Conservation (phyloP, 2,329 filamentous ascomycete genomes). For the Decorospora gaudefroyi region DNA sequence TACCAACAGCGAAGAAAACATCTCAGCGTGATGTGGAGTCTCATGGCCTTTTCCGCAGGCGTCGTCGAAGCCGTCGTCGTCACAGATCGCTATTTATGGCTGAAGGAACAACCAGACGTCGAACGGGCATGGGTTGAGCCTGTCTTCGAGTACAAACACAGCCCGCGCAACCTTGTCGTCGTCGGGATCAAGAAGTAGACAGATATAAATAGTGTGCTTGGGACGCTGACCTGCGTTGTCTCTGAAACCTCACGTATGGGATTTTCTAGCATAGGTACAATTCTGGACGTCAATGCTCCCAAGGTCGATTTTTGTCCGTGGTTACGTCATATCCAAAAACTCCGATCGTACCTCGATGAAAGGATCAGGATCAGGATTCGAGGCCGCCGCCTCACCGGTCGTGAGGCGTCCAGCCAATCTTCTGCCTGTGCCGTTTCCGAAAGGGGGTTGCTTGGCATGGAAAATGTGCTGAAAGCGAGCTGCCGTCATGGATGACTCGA, state of each 20-base stretch:
- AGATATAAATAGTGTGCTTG: background rate
- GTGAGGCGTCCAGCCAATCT: constrained; percentile 8
- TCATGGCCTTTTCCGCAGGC: constrained; percentile 94
- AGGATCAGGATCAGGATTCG: no score
- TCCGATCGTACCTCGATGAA: no score
- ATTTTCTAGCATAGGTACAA: no score
- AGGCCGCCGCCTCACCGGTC: background rate
- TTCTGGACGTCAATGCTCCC: no score
- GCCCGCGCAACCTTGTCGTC: constrained; percentile 89
- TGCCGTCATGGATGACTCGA: no score
- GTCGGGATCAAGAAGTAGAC: constrained; percentile 76
- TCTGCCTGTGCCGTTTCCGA: no score
- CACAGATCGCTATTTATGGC: constrained; percentile 83
- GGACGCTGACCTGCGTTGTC: no score
- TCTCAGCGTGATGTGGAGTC: constrained; percentile 82
- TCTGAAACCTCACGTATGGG: no score
- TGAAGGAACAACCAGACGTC: constrained; percentile 73
- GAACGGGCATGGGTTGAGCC: constrained; percentile 86
- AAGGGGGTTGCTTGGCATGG: no score
- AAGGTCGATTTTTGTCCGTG: no score
- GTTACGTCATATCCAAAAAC: no score
- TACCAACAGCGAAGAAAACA: constrained; percentile 76
- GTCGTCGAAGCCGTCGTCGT: constrained; percentile 91
- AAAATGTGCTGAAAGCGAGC: no score
- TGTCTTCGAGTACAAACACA: constrained; percentile 85